Percentiles rank a stretch among this genome's conserved stretches.
Evolutionary conservation across 1,139 yeast species (phyloP).

Genomic region (Sugiyamaella castrensis): DNA sequence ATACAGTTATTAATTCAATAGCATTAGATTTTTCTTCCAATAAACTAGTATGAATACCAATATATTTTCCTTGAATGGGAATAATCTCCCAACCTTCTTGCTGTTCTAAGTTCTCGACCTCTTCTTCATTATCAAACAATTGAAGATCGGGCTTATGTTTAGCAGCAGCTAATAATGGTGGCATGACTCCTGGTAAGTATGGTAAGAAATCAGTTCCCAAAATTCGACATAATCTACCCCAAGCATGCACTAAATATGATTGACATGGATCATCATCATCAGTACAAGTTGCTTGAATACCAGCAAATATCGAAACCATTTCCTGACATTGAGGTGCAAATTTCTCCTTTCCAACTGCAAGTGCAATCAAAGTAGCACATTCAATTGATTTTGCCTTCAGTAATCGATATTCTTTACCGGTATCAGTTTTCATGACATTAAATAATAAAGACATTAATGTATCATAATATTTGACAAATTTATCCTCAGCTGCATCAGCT

Average conservation of each 20-base stretch:
- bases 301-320: slow-evolving; percentile 67
- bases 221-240: slow-evolving; percentile 91
- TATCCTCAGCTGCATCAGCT: slow-evolving; percentile 95
- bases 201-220: slow-evolving; percentile 85
- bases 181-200: slow-evolving; percentile 83
- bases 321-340: slow-evolving; percentile 75
- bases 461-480: slow-evolving; percentile 87
- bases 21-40: slow-evolving; percentile 92
- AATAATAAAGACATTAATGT: slow-evolving; percentile 89
- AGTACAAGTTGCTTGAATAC: slow-evolving; percentile 52
- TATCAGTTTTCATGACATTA: slow-evolving; percentile 73
- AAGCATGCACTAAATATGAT: slow-evolving; percentile 86
- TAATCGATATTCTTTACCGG: slow-evolving; percentile 74
- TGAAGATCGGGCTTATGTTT: slow-evolving; percentile 88
- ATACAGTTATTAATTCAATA: slow-evolving; percentile 81
- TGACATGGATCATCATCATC: slow-evolving; percentile 78
- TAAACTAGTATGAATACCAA: slow-evolving; percentile 90
- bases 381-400: slow-evolving; percentile 93
- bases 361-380: slow-evolving; percentile 89
- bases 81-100: slow-evolving; percentile 97
- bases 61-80: slow-evolving; percentile 84
- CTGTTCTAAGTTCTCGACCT: slow-evolving; percentile 73
- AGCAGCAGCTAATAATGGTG: slow-evolving; percentile 80
- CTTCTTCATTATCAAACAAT: slow-evolving; percentile 80
- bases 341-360: slow-evolving; percentile 94